Evolutionary conservation across 768 basidiomycete genomes (phyloP), one percentile per base, ranked within the genome.

Genomic region (Gyrodon lividus): DNA sequence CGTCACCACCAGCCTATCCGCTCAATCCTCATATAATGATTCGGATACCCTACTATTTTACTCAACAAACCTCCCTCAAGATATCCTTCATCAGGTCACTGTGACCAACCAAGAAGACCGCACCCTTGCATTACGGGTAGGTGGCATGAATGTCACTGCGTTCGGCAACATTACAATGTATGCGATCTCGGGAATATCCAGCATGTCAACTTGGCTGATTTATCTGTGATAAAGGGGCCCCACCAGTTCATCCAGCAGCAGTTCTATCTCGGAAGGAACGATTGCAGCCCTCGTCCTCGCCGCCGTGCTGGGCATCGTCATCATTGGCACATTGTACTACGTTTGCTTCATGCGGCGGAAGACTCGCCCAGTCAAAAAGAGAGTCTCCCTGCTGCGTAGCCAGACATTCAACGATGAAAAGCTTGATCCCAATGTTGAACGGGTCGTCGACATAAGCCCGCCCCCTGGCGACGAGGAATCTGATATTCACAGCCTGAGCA

Each of bases 271-370:
- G 2, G 70, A 70, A 53, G 85, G 87, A 38, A 82, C 86, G 2
- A 81, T 87, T 48, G 86, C 86, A 17, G 87, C 86, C 0, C 71
- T 87, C 26, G 77, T 75, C 9, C 72, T 89, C 2, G 84, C 80
- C 3, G 74, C 76, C 19, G 63, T 81, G 17, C 69, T 89, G 8
- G 74, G 77, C 23, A 71, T 82, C 58, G 47, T 84, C 24, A 52
- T 82, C 4, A 51, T 77, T 8, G 68, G 70, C 42, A 65, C 66
- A 13, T 60, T 81, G 2, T 74, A 76, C 54, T 79, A 70, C 56
- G 71, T 75, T 51, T 70, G 74, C 44, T 64, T 79, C 46, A 70
- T 77, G 45, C 77, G 82, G 10, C 79, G 81, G 13, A 79, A 76
- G 12, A 59, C 61, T 54, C 70, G 73, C 34, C 64, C 66, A 7